Percentiles rank a stretch among this genome's conserved stretches.
Conservation (phyloP, 495 filamentous ascomycete genomes). For the Sphaerosporella brunnea region DNA sequence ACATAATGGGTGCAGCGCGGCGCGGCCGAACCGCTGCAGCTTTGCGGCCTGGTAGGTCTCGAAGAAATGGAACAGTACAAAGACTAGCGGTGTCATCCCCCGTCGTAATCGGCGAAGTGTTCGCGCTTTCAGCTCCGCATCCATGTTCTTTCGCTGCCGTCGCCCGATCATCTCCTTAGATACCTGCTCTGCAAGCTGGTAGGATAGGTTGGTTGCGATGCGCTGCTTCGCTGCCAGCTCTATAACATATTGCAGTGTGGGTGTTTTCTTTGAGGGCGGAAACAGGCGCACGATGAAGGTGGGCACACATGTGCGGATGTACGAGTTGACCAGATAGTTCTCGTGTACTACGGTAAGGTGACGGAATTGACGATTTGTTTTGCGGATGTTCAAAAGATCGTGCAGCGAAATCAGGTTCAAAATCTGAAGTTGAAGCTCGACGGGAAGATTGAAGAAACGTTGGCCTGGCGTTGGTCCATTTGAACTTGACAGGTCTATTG, state of each 20-base stretch:
- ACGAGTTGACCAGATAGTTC: constrained; percentile 22
- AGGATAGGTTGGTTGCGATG: constrained; percentile 18
- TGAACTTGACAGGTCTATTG: no score
- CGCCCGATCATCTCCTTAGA: constrained; percentile 24
- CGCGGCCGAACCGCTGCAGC: constrained; percentile 14
- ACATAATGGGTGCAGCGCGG: constrained; percentile 1
- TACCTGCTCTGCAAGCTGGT: constrained; percentile 18
- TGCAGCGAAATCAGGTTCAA: constrained; percentile 20
- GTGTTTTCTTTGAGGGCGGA: constrained; percentile 14
- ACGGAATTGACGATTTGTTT: constrained; percentile 18
- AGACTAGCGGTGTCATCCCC: constrained; percentile 23
- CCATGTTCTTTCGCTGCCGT: constrained; percentile 15
- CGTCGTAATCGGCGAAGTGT: constrained; percentile 15
- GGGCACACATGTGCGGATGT: constrained; percentile 22
- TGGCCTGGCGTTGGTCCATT: no score
- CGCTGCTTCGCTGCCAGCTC: constrained; percentile 20
- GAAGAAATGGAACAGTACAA: constrained; percentile 22
- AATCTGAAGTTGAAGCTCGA: constrained; percentile 22
- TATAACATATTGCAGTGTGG: constrained; percentile 20
- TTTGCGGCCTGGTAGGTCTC: constrained; percentile 21
- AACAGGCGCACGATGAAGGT: constrained; percentile 18
- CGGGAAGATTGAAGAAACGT: constrained; percentile 21
- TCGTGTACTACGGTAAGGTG: constrained; percentile 19
- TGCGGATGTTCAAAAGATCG: constrained; percentile 18
- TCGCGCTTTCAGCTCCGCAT: constrained; percentile 18